Evolutionary conservation across 768 basidiomycete species (phyloP), one percentile per base, ranked within the genome.

Genomic region (Tulasnella calospora): DNA sequence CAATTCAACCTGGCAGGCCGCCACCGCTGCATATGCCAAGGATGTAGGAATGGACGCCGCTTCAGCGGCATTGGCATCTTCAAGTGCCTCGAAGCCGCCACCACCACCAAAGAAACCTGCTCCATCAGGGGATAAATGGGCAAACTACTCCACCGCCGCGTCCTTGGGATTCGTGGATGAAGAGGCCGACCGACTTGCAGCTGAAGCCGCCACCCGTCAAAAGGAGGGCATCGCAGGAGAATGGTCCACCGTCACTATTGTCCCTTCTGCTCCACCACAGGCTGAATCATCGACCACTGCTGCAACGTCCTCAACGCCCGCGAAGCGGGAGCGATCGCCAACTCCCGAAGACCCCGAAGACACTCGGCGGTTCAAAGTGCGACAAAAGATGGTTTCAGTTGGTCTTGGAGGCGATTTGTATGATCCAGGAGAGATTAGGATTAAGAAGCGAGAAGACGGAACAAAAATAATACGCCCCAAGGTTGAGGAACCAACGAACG

Each of bases 101-200:
- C 44, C 86, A 13, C 78, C 86, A 23, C 82, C 83, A 6, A 91
- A 89, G 82, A 87, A 90, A 15, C 86, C 90, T 44, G 80, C 80
- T 35, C 82, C 81, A 47, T 81, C 82, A 0, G 76, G 81, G 3
- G 84, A 85, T 78, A 82, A 82, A 91, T 89, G 80, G 79, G 88
- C 92, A 0, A 92, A 97, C 83, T 99, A 99, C 84, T 90, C 94
- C 15, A 95, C 95, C 0, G 92, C 97, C 0, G 91, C 89, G 71
- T 93, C 91, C 0, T 87, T 99, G 0, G 96, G 96, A 0, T 92
- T 89, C 81, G 86, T 82, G 13, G 96, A 97, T 82, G 92, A 92
- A 1, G 93, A 94, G 79, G 90, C 87, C 10, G 93, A 92, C 78
- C 86, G 88, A 74, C 82, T 88, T 38, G 86, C 86, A n/a, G 89